Percentiles rank a stretch among this genome's conserved stretches.
Evolutionary conservation across 2,329 filamentous ascomycete genomes (phyloP).

Genomic region (Venturia pyrina): DNA sequence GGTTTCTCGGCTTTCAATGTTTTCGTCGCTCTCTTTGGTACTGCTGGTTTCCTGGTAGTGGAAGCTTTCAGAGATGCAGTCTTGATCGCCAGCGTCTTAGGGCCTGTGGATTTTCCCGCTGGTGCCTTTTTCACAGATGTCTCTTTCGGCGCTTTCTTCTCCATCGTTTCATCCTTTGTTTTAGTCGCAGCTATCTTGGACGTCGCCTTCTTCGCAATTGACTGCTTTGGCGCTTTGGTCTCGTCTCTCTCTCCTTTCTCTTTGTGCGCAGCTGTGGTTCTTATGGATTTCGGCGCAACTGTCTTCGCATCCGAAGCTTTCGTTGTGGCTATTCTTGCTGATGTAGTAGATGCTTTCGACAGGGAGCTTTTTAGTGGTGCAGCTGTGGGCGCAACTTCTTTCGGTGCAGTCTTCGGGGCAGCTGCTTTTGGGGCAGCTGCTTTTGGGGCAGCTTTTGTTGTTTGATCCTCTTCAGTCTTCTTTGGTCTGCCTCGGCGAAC

Average conservation of each 20-base stretch:
- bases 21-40: background rate
- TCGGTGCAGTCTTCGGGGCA: background rate
- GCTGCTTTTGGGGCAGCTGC: background rate
- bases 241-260: background rate
- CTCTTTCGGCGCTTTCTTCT: background rate
- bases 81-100: background rate
- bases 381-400: background rate
- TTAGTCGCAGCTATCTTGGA: background rate
- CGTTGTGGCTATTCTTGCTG: background rate
- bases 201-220: background rate
- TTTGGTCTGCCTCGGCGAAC: constrained; percentile 8
- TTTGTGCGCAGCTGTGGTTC: background rate
- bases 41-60: background rate
- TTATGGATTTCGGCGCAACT: background rate
- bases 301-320: constrained; percentile 7
- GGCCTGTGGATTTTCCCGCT: background rate
- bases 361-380: background rate
- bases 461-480: background rate
- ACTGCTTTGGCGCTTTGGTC: background rate
- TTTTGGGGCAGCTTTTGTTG: background rate
- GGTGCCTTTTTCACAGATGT: background rate
- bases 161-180: background rate
- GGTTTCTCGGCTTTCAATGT: background rate
- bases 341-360: background rate
- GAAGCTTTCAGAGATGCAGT: background rate